Evolutionary conservation across 2,329 filamentous ascomycete species (phyloP).

Genomic region (Diaporthe sp.): DNA sequence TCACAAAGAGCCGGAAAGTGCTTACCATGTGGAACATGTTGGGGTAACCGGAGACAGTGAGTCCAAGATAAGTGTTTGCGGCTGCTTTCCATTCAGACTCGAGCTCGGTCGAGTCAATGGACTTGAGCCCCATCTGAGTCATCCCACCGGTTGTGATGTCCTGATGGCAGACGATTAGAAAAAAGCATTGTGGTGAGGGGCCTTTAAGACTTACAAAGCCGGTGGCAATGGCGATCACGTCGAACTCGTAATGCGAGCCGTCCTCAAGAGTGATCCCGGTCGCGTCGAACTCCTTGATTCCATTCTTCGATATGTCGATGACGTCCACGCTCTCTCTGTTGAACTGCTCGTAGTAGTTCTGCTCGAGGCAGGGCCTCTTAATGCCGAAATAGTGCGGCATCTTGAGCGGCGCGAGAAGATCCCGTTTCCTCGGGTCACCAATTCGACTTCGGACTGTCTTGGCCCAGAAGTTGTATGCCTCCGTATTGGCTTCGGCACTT

Average conservation of each 20-base stretch:
- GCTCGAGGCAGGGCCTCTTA: conserved; percentile 61
- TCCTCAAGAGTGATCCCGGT: conserved; percentile 56
- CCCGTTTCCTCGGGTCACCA: conserved; percentile 59
- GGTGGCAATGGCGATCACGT: conserved; percentile 59
- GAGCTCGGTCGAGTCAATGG: conserved; percentile 53
- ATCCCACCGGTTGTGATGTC: conserved; percentile 48
- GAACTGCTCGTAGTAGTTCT: conserved; percentile 61
- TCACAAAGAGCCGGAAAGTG: neutral
- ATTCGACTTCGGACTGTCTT: conserved; percentile 64
- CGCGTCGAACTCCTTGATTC: conserved; percentile 55
- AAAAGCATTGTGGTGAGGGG: neutral
- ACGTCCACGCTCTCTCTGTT: conserved; percentile 58
- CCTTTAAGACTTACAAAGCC: conserved; percentile 54
- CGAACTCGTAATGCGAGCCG: conserved; percentile 56
- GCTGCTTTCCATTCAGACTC: conserved; percentile 57
- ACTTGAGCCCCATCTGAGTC: conserved; percentile 59
- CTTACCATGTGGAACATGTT: conserved; percentile 61
- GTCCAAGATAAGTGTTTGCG: conserved; percentile 59
- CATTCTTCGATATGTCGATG: conserved; percentile 56
- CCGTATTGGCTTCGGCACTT: conserved; percentile 61
- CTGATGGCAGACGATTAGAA: neutral
- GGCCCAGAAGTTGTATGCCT: conserved; percentile 67
- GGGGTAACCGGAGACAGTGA: conserved; percentile 57
- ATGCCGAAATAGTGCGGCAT: conserved; percentile 67
- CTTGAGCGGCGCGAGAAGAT: conserved; percentile 64